Evolutionary conservation across 495 filamentous ascomycete genomes (phyloP).

Genomic region (Achaetomiella virescens): DNA sequence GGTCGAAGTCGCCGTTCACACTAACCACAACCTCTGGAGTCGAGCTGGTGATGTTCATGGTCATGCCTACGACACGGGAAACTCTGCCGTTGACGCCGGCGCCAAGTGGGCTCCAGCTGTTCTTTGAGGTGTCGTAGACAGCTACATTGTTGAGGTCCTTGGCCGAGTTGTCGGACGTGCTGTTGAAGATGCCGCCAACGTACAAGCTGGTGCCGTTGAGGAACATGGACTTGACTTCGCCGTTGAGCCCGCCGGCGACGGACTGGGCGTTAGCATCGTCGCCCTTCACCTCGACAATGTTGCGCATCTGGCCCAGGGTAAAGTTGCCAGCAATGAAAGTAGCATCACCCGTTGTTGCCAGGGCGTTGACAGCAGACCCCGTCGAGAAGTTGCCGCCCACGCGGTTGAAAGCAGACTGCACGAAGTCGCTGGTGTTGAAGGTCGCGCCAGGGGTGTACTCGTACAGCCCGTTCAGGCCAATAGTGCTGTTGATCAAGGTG

Average conservation of each 20-base stretch:
- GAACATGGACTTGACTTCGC: slow-evolving; percentile 65
- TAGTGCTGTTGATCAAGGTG: slow-evolving; percentile 59
- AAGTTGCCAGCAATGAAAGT: slow-evolving; percentile 86
- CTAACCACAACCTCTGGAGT: slow-evolving; percentile 67
- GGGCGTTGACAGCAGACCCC: slow-evolving; percentile 57
- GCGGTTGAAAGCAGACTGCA: slow-evolving; percentile 63
- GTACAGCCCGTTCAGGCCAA: slow-evolving; percentile 81
- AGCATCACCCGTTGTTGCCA: slow-evolving; percentile 52
- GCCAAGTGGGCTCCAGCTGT: slow-evolving; percentile 73
- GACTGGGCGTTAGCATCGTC: slow-evolving; percentile 53
- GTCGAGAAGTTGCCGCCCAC: slow-evolving; percentile 62
- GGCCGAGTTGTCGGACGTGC: slow-evolving; percentile 55
- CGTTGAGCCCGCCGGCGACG: slow-evolving; percentile 72
- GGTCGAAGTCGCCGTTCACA: slow-evolving; percentile 73
- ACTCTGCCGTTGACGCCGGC: slow-evolving; percentile 83
- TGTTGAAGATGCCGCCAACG: slow-evolving; percentile 79
- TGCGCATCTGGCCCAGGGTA: slow-evolving; percentile 54
- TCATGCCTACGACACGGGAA: slow-evolving; percentile 60
- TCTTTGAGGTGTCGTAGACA: slow-evolving; percentile 60
- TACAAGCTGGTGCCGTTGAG: slow-evolving; percentile 61
- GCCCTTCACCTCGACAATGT: slow-evolving; percentile 69
- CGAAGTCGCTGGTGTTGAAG: slow-evolving; percentile 56
- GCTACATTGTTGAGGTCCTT: slow-evolving; percentile 66
- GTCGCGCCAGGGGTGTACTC: slow-evolving; percentile 70
- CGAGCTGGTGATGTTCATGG: slow-evolving; percentile 70